Evolutionary conservation across 345 rosid genomes (phyloP).

Genomic region (Salix koriyanagi): DNA sequence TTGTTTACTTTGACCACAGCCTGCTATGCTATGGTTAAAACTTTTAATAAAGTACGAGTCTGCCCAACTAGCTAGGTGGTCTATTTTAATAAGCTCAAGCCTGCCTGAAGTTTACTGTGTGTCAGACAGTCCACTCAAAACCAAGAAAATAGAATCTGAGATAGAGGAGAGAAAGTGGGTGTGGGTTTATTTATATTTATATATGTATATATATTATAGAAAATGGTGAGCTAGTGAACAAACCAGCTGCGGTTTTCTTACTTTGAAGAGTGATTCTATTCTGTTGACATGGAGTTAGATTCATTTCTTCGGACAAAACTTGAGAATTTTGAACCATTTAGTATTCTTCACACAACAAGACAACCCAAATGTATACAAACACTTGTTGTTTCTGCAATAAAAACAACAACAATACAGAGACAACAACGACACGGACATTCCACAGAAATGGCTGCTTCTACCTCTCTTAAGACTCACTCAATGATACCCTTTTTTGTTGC

Average conservation of each 20-base stretch:
- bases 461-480: conserved; percentile 18
- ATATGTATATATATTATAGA: conserved; percentile 24
- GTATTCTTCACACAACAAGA: conserved; percentile 37
- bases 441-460: conserved; percentile 51
- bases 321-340: conserved; percentile 17
- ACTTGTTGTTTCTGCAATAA: conserved; percentile 13
- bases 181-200: conserved; percentile 23
- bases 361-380: conserved; percentile 52
- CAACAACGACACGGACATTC: conserved; percentile 44
- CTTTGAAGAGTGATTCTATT: conserved; percentile 22
- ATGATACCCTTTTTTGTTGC: conserved; percentile 45
- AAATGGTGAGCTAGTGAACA: conserved; percentile 34
- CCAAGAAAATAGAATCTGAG: conserved; percentile 31
- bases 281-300: conserved; percentile 41
- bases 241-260: conserved; percentile 3
- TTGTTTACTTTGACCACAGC: conserved; percentile 14
- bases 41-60: conserved; percentile 9
- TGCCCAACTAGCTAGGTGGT: conserved; percentile 4
- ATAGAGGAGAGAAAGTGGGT: background rate
- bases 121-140: conserved; percentile 33
- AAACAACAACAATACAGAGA: conserved; percentile 37
- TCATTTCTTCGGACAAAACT: conserved; percentile 38
- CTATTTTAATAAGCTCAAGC: conserved; percentile 43
- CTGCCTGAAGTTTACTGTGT: conserved; percentile 39
- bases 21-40: conserved; percentile 14